Base-by-base conservation (phyloP, 169 alveolate genomes). In the Besnoitia besnoiti region DNA sequence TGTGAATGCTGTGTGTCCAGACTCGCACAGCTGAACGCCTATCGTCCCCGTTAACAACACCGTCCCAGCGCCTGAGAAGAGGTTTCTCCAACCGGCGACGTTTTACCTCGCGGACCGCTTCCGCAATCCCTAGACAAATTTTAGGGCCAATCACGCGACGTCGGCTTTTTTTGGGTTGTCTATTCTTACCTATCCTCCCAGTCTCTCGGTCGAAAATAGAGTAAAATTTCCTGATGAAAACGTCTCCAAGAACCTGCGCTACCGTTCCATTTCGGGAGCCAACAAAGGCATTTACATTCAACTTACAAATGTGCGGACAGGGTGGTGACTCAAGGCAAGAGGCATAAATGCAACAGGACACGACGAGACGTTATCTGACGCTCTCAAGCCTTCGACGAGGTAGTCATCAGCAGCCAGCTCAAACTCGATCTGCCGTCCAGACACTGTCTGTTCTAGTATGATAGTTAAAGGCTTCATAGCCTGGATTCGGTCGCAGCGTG, bases 291-390 rank as follows among this genome's bases (percentile, higher is more conserved):
- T 55, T 16, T n/a, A 55, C 5, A 16, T 55, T 35, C 37, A 21
- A 40, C 87, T 1, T 77, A 77, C 87, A 39, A 77, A 42, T 51
- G 30, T 77, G n/a, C 59, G 61, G 40, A 44, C 87, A 42, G 87
- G 87, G 12, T 44, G 87, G 14, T 14, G n/a, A 14, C 12, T 35
- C 39, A 73, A 37, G 44, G 12, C 82, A 1, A 73, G 82, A 35
- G 82, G 82, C 87, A 42, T 77, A 55, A 77, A 77, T 3, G 87
- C 87, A n/a, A 55, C 87, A 10, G 87, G 87, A 55, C 87, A 77
- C 14, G 50, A 40, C 7, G 87, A 39, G 40, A 4, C 12, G 10
- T 77, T 39, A 42, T 21, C 55, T 39, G 87, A 40, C 27, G 87
- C 59, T 44, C 40, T 77, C 39, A 77, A 55, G n/a, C 47, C 47